These are phyloP conservation scores for Xylaria bambusicola DNA, from an alignment of 495 filamentous ascomycete genomes.

Conservation along the genomic window DNA sequence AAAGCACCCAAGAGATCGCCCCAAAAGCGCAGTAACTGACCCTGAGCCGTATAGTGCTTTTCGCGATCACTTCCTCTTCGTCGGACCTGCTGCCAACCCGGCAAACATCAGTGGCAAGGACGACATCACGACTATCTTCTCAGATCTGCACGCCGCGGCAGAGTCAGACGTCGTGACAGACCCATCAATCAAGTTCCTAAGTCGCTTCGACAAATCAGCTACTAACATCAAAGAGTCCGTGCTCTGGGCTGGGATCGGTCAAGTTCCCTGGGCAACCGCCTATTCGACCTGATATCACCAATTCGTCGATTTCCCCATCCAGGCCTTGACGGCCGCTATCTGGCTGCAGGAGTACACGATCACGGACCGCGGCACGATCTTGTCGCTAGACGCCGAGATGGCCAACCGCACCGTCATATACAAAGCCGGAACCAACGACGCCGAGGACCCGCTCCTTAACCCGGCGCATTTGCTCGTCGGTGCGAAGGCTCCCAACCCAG, in stretches of 20 bases:
- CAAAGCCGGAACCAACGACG: constrained; percentile 36
- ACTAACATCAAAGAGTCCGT: constrained; percentile 51
- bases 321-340: constrained; percentile 41
- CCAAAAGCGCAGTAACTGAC: no score
- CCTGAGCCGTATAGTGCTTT: constrained; percentile 19
- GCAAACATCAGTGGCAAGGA: constrained; percentile 23
- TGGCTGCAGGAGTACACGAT: constrained; percentile 44
- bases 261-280: constrained; percentile 45
- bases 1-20: no score
- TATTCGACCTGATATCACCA: constrained; percentile 51
- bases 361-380: constrained; percentile 45
- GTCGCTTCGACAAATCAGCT: constrained; percentile 46
- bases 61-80: constrained; percentile 44
- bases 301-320: constrained; percentile 46
- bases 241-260: constrained; percentile 47
- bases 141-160: constrained; percentile 33
- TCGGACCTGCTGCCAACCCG: constrained; percentile 38
- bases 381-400: constrained; percentile 32
- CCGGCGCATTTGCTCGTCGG: constrained; percentile 44
- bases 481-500: constrained; percentile 29
- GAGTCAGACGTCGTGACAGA: constrained; percentile 22
- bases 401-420: constrained; percentile 36
- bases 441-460: constrained; percentile 37
- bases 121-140: constrained; percentile 36
- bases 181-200: constrained; percentile 39